Evolutionary conservation across 2,329 filamentous ascomycete genomes (phyloP).

Genomic region (Nigrospora osmanthi): DNA sequence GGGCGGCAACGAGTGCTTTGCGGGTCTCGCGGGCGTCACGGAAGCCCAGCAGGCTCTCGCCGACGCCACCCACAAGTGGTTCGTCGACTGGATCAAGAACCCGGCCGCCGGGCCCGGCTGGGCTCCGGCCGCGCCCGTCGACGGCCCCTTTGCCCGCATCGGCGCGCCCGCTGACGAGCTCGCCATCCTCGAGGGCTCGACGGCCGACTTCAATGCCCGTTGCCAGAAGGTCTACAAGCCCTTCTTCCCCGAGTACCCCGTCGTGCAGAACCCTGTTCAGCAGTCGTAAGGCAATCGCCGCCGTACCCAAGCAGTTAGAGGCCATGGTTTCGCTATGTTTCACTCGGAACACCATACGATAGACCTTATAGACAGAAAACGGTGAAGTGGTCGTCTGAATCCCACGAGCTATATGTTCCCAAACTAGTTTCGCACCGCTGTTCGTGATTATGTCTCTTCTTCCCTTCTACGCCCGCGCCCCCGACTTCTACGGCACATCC

Average conservation of each 20-base stretch:
- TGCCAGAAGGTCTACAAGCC: slow-evolving; percentile 17
- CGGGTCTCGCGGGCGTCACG: slow-evolving; percentile 22
- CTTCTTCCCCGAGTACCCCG: slow-evolving; percentile 4
- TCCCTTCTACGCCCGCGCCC: no score
- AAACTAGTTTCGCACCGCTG: no score
- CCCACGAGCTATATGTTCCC: no score
- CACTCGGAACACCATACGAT: no score
- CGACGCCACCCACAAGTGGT: slow-evolving; percentile 31
- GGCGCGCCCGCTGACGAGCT: slow-evolving; percentile 26
- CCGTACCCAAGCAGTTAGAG: no score
- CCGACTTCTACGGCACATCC: no score
- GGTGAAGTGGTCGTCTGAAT: no score
- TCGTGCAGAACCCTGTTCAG: slow-evolving; percentile 3
- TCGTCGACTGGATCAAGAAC: slow-evolving; percentile 35
- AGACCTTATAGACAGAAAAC: no score
- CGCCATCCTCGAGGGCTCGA: slow-evolving; percentile 16
- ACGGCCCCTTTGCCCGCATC: slow-evolving; percentile 21
- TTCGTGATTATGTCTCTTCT: no score
- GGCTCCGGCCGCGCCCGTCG: slow-evolving; percentile 21
- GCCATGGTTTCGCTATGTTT: no score
- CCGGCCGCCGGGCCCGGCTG: slow-evolving; percentile 32
- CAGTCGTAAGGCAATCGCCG: no score
- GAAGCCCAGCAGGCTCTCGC: slow-evolving; percentile 29
- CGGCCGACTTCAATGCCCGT: slow-evolving; percentile 22
- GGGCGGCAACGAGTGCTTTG: slow-evolving; percentile 34